phyloP scores from a whole-genome alignment of 139 green algal genomes.

The Spirogloea muscicola region DNA sequence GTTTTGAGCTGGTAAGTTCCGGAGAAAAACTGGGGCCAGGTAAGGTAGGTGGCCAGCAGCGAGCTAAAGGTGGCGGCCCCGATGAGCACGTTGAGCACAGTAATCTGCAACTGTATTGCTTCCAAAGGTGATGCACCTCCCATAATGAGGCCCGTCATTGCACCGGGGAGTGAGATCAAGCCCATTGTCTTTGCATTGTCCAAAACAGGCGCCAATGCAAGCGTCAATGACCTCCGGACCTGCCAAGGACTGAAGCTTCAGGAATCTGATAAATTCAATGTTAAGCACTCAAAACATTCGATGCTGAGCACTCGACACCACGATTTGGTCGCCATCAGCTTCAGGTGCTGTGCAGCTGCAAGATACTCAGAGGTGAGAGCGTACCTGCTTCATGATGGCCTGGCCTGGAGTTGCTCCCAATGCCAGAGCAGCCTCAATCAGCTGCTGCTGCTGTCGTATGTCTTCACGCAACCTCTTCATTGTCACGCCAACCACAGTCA shows the following conservation, averaged over 20 bases:
- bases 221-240: neutral
- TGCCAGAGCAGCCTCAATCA: conserved; percentile 33
- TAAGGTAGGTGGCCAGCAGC: conserved; percentile 9
- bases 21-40: conserved; percentile 32
- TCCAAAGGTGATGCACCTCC: conserved; percentile 23
- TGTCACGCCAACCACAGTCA: conserved; percentile 35
- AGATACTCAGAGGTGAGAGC: too few relatives aligned
- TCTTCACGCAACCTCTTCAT: conserved; percentile 29
- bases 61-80: conserved; percentile 14
- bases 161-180: conserved; percentile 31
- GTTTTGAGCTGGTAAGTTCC: conserved; percentile 21
- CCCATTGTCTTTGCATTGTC: conserved; percentile 40
- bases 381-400: conserved; percentile 7
- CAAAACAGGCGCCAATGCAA: conserved; percentile 15
- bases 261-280: too few relatives aligned
- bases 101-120: conserved; percentile 27
- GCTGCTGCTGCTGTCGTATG: conserved; percentile 3
- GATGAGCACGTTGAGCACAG: conserved; percentile 35
- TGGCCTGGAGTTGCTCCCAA: conserved; percentile 31
- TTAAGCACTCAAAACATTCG: too few relatives aligned
- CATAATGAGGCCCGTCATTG: conserved; percentile 45
- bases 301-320: too few relatives aligned
- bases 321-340: too few relatives aligned
- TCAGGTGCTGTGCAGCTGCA: too few relatives aligned
- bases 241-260: too few relatives aligned